Evolutionary conservation across 805 yeast genomes (phyloP).

Genomic region (Saccharomycopsis fodiens): DNA sequence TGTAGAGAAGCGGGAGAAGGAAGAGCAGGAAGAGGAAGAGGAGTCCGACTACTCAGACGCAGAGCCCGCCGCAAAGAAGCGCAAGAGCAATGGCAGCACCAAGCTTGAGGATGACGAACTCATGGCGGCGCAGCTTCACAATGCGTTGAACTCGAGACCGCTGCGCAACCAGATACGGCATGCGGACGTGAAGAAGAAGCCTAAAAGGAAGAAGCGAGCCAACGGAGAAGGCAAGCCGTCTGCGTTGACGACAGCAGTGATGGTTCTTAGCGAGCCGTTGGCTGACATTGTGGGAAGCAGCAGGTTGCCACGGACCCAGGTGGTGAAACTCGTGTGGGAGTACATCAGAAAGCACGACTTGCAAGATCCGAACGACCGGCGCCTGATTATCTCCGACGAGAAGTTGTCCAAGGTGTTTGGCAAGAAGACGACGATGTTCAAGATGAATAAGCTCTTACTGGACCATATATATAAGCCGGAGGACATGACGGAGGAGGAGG

Average conservation of each 20-base stretch:
- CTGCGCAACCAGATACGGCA: not conserved
- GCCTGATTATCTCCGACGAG: constrained; percentile 60
- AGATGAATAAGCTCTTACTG: constrained; percentile 46
- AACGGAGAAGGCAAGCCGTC: constrained; percentile 24
- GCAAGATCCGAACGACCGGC: constrained; percentile 59
- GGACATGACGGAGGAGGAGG: constrained; percentile 15
- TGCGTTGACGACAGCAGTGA: constrained; percentile 33
- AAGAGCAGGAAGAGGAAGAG: not conserved
- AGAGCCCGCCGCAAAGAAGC: constrained; percentile 17
- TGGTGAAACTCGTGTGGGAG: constrained; percentile 63
- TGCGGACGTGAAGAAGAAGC: not conserved
- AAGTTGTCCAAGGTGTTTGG: constrained; percentile 53
- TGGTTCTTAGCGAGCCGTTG: constrained; percentile 44
- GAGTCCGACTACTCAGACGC: not conserved
- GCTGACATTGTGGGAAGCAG: constrained; percentile 40
- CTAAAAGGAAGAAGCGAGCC: constrained; percentile 13
- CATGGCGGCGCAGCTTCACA: constrained; percentile 43
- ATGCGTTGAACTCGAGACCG: constrained; percentile 7
- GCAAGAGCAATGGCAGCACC: constrained; percentile 21
- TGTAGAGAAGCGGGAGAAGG: constrained; percentile 33
- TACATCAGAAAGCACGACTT: constrained; percentile 55
- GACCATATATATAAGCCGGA: constrained; percentile 39
- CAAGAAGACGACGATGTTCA: constrained; percentile 48
- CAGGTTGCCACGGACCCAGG: constrained; percentile 56
- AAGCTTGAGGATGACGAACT: constrained; percentile 37